Evolutionary conservation across 192 early-diverging fungal species (phyloP).

Genomic region (Linnemannia exigua): DNA sequence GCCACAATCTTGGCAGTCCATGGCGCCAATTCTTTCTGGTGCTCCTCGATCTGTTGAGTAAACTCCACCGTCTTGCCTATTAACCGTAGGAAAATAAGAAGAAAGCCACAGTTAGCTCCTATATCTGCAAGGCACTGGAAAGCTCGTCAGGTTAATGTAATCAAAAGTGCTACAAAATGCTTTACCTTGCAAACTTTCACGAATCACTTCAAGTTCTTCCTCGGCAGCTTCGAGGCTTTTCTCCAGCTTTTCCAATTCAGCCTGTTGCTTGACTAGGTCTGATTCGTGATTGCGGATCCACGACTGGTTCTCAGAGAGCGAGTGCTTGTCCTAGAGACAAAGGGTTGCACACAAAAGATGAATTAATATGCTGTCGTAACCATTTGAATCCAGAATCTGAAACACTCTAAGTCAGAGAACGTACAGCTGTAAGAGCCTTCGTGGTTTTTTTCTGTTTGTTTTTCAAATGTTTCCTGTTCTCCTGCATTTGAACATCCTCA

Average conservation of each 20-base stretch:
- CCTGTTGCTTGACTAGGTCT: conserved; percentile 69
- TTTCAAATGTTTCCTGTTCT: conserved; percentile 86
- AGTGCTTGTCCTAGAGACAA: conserved; percentile 64
- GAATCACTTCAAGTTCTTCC: conserved; percentile 80
- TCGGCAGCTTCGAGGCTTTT: conserved; percentile 76
- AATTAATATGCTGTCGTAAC: too few relatives aligned
- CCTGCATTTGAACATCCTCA: conserved; percentile 87
- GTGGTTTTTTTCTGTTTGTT: conserved; percentile 84
- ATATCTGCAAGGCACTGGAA: neutral
- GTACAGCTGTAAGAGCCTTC: conserved; percentile 75
- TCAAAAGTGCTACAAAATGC: neutral
- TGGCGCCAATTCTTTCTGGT: conserved; percentile 88
- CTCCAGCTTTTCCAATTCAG: conserved; percentile 75
- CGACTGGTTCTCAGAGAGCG: conserved; percentile 69
- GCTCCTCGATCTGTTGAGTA: conserved; percentile 83
- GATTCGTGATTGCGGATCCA: conserved; percentile 79
- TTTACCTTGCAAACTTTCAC: conserved; percentile 72
- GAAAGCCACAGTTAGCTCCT: neutral
- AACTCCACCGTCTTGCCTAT: conserved; percentile 90
- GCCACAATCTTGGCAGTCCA: conserved; percentile 88
- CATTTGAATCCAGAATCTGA: too few relatives aligned
- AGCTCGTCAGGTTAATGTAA: neutral
- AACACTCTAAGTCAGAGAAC: too few relatives aligned
- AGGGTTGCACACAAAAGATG: too few relatives aligned
- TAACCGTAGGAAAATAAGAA: neutral